Conservation (phyloP, 1,139 yeast species). For the Barnettozyma hawaiiensis region DNA sequence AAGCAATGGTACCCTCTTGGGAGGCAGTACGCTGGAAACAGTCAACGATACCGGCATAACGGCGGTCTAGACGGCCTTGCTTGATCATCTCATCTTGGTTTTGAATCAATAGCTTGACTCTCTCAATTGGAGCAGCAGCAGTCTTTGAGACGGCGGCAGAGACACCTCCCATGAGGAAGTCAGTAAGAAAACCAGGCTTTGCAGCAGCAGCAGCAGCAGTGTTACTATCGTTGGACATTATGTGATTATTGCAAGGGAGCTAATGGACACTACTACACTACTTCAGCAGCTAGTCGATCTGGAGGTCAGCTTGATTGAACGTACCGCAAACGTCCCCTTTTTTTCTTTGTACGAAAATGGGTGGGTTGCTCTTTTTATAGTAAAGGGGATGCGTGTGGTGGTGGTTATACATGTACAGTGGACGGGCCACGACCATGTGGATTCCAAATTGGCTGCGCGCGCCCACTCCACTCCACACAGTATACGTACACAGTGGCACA, state of each 20-base stretch:
- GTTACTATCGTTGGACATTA: slow-evolving; percentile 3
- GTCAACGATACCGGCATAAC: slow-evolving; percentile 64
- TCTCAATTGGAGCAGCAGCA: slow-evolving; percentile 81
- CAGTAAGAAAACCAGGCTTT: slow-evolving; percentile 34
- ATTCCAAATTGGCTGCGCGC: too few relatives aligned
- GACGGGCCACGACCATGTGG: slow-evolving; percentile 1
- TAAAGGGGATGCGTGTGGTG: not conserved
- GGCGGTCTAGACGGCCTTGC: slow-evolving; percentile 66
- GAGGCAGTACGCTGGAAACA: slow-evolving; percentile 69
- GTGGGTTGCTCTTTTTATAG: not conserved
- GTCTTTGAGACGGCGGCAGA: slow-evolving; percentile 84
- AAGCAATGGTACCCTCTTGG: slow-evolving; percentile 63
- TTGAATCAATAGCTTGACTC: slow-evolving; percentile 75
- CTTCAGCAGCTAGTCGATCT: not conserved
- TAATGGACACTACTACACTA: too few relatives aligned
- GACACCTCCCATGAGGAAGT: slow-evolving; percentile 76
- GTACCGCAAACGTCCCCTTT: too few relatives aligned
- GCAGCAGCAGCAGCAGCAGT: slow-evolving; percentile 1
- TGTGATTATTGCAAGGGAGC: too few relatives aligned
- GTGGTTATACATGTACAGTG: not conserved
- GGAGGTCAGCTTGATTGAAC: too few relatives aligned
- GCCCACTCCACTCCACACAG: too few relatives aligned
- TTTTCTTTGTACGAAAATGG: not conserved
- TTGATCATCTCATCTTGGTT: slow-evolving; percentile 81
- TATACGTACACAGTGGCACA: too few relatives aligned